Base-by-base conservation (phyloP, 1,284 basidiomycete species). In the Omphalotus olearius region DNA sequence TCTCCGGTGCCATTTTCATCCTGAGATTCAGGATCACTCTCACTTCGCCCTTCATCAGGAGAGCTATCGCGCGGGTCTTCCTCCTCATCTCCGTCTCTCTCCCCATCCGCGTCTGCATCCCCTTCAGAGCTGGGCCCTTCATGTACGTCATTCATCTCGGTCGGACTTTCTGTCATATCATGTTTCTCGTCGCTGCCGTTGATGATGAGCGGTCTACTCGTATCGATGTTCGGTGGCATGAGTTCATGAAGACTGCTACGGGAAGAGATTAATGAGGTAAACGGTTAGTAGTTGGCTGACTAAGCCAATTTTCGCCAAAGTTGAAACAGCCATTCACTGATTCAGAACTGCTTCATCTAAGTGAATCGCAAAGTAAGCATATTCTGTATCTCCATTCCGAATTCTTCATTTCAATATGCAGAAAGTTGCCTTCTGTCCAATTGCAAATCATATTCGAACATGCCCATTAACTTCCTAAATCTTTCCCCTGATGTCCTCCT, bases 1-100 rank as follows among this genome's bases (percentile, higher is more conserved):
- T 69, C 76, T 0, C 70, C 73, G 0, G 70, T 71, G 0, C 69
- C 71, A 0, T 69, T 68, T 0, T 62, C 66, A 0, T 60, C 62
- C 0, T 69, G 68, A 0, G 65, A 65, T 0, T 65, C 67, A 0
- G 57, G 64, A 0, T 62, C 64, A 2, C 63, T 66, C 0, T 60
- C 67, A 13, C 30, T 13, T 33, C 30, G 7, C 9, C 30, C 30
- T 33, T 33, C 30, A 33, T 33, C 30, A 33, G 30, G 5, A 23
- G 23, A 33, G 30, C 30, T 33, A 13, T 13, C 30, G 9, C 7
- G 30, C 26, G 5, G 26, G 0, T 59, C 66, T 2, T 61, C 61
- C 7, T 51, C 58, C 2, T 48, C 52, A 6, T 51, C 49, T 23
- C 5, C 23, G 23, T 41, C 48, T 18, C n/a, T 38, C 13, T 50